Base-by-base conservation (phyloP, 1,284 basidiomycete genomes). In the Sanghuangporus sanghuang region DNA sequence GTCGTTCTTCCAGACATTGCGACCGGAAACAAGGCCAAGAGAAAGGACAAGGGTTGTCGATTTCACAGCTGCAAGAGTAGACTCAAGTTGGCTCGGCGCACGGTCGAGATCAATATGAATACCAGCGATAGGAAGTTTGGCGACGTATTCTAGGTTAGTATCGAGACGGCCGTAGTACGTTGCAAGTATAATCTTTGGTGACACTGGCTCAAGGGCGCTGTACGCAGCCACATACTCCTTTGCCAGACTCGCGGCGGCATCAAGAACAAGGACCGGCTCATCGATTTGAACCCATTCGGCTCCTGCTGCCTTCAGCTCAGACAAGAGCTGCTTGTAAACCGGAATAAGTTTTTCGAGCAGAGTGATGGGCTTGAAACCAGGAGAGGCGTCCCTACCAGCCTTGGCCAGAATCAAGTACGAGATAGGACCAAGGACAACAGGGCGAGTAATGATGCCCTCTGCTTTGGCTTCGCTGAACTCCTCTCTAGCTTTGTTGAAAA, bases 1-100 rank as follows among this genome's bases (percentile, higher is more conserved):
- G 81, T 99, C 96, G 68, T 89, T 93, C 88, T 99, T 99, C 97
- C 97, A 99, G 81, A 99, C 95, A 85, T 99, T 99, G 75, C 97
- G 95, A 67, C 97, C 97, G 50, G 97, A 99, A 68, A 99, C 93
- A 68, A 99, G 77, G 81, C 97, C 97, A 68, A 99, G 90, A 64
- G 97, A 99, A 64, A 99, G 84, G 67, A 89, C 76, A 69, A 96
- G 85, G 75, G 81, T 80, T 69, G 92, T 95, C 67, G 83, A 73
- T 83, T 95, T 96, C 76, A 98, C 76, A 66, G 95, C 95, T 60
- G 84, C 83, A 67, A 98, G 69, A 67, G 95, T 93, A 57, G 84
- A 81, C 65, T 94, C 91, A 70, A 99, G 88, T 79, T 99, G 96
- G 69, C 78, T 84, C 61, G 96, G 92, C 67, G 91, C 94, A 78